Evolutionary conservation across 352 stramenopile species (phyloP).

Genomic region (Globisporangium iwayamae): DNA sequence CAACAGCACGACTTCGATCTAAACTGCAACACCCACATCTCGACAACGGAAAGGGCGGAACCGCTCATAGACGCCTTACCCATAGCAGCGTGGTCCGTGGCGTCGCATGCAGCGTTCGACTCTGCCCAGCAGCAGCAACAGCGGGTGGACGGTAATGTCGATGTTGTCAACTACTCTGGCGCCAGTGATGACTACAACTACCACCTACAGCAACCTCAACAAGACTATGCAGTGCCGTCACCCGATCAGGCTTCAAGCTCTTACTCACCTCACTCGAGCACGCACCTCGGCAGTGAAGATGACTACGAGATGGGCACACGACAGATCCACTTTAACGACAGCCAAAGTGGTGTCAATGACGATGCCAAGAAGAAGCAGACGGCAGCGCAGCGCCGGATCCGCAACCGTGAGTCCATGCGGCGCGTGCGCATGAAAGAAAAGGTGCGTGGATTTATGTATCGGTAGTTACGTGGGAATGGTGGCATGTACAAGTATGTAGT

Average conservation of each 20-base stretch:
- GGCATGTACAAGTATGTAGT: neutral
- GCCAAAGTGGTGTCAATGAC: neutral
- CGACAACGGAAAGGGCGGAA: neutral
- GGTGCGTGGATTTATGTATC: constrained; percentile 6
- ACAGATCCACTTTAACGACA: neutral
- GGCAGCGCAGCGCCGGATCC: constrained; percentile 20
- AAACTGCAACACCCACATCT: too few species aligned
- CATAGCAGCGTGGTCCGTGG: neutral
- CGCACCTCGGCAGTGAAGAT: constrained; percentile 6
- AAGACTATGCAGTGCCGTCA: neutral
- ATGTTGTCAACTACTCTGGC: neutral
- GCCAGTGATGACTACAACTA: neutral
- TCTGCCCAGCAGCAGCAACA: neutral
- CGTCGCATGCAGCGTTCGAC: neutral
- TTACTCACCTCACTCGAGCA: constrained; percentile 1
- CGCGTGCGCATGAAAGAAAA: constrained; percentile 26
- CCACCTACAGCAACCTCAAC: neutral
- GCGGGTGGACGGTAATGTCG: neutral
- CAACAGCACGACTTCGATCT: neutral
- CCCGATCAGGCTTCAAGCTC: neutral
- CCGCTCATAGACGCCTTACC: neutral
- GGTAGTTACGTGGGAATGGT: neutral
- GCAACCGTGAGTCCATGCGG: constrained; percentile 35
- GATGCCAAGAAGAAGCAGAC: constrained; percentile 7
- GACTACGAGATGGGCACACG: neutral